Evolutionary conservation across 192 early-diverging fungal genomes (phyloP).

Genomic region (Phlyctochytrium arcticum): DNA sequence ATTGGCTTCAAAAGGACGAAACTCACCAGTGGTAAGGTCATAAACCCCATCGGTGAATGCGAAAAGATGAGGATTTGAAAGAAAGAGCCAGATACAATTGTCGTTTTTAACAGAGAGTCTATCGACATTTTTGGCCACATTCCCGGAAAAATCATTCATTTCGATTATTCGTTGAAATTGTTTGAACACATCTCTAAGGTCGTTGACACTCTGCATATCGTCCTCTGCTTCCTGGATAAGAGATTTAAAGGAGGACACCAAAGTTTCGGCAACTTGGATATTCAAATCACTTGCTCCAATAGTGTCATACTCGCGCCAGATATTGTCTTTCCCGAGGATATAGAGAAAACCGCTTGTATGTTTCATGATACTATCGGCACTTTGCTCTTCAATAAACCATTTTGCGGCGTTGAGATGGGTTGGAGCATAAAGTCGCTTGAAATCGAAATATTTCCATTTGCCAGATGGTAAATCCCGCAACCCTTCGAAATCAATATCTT

Average conservation of each 20-base stretch:
- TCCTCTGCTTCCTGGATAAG: not conserved
- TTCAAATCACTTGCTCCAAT: slow-evolving; percentile 1
- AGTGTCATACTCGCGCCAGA: not conserved
- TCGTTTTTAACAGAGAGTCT: not conserved
- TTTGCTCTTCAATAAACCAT: not conserved
- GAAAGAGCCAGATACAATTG: slow-evolving; percentile 11
- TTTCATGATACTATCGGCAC: not conserved
- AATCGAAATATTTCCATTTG: slow-evolving; percentile 14
- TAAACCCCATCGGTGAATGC: slow-evolving; percentile 21
- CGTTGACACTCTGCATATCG: not conserved
- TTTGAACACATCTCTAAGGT: not conserved
- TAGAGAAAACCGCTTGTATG: slow-evolving; percentile 1
- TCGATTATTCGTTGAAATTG: not conserved
- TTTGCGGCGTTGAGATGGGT: not conserved
- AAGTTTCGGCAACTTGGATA: slow-evolving; percentile 5
- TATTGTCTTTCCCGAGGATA: slow-evolving; percentile 8
- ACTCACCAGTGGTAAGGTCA: slow-evolving; percentile 1
- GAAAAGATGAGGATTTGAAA: slow-evolving; percentile 15
- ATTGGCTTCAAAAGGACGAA: slow-evolving; percentile 3
- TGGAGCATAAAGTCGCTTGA: not conserved
- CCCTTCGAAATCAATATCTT: not conserved
- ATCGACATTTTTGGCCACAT: slow-evolving; percentile 2
- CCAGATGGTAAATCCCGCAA: not conserved
- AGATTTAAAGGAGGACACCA: not conserved
- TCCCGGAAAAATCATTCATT: not conserved